These are phyloP conservation scores for Apiotrichum akiyoshidainum DNA, from an alignment of 1,284 basidiomycete genomes.

Conservation along the genomic window DNA sequence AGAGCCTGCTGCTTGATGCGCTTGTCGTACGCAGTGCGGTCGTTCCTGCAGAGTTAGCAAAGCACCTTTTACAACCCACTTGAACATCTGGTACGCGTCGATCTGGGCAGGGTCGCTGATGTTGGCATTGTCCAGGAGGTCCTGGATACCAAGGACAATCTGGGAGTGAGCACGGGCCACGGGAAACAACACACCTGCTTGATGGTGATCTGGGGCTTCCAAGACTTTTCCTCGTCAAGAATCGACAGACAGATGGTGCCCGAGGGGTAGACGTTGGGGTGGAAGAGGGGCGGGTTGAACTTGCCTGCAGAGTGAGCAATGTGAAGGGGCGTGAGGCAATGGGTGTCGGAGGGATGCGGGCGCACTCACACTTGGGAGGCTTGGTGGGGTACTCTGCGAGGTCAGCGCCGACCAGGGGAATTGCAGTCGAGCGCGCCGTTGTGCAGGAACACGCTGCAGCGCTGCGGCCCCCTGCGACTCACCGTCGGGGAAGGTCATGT, in stretches of 20 bases:
- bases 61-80: conserved; percentile 68
- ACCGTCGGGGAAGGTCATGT: conserved; percentile 95
- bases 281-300: conserved; percentile 93
- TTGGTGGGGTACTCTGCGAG: conserved; percentile 48
- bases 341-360: not conserved
- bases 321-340: too few relatives aligned
- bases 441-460: too few relatives aligned
- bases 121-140: conserved; percentile 89
- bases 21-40: conserved; percentile 82
- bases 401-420: conserved; percentile 15
- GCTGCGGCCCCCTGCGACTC: conserved; percentile 44
- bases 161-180: conserved; percentile 43
- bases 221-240: conserved; percentile 96
- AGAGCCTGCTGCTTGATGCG: conserved; percentile 75
- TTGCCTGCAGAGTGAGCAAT: conserved; percentile 63
- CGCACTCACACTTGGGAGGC: conserved; percentile 48
- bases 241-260: conserved; percentile 98
- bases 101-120: conserved; percentile 93
- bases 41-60: conserved; percentile 65
- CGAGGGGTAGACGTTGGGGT: conserved; percentile 98
- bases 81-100: conserved; percentile 96
- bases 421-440: too few relatives aligned
- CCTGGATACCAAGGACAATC: conserved; percentile 94
- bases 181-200: conserved; percentile 69
- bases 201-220: conserved; percentile 98